Conservation (phyloP, 2,329 filamentous ascomycete genomes). For the Fusarium sp. region DNA sequence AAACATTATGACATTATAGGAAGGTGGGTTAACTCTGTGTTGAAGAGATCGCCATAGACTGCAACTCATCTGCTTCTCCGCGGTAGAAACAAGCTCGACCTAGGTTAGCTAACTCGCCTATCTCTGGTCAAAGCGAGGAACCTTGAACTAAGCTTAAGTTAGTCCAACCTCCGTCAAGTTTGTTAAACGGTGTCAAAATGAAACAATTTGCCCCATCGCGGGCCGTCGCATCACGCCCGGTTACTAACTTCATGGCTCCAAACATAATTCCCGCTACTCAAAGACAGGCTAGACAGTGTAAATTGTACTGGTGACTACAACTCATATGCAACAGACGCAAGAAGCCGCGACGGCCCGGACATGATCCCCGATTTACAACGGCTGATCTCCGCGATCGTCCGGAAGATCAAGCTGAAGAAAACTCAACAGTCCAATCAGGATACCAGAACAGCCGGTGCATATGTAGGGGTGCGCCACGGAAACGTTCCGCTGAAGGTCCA, state of each 20-base stretch:
- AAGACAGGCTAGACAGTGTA: neutral
- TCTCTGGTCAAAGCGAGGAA: neutral
- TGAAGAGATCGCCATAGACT: constrained; percentile 3
- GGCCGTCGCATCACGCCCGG: neutral
- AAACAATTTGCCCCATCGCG: constrained; percentile 28
- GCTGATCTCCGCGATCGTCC: constrained; percentile 22
- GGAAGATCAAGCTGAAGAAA: constrained; percentile 2
- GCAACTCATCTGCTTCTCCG: neutral
- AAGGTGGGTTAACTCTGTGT: neutral
- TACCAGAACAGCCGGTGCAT: neutral
- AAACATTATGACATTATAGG: neutral
- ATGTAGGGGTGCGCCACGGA: constrained; percentile 6
- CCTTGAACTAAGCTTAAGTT: constrained; percentile 38
- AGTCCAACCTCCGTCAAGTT: constrained; percentile 3
- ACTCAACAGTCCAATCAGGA: constrained; percentile 5
- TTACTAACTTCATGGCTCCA: neutral
- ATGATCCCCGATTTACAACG: constrained; percentile 15
- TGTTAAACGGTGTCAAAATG: neutral
- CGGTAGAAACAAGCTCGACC: no score
- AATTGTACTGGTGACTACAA: neutral
- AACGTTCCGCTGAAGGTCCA: neutral
- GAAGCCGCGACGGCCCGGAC: constrained; percentile 4
- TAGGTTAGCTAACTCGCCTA: no score
- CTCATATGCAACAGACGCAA: neutral
- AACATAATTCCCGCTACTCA: neutral